Evolutionary conservation across 106 monocot species (phyloP).

Genomic region (Apostasia ramifera): DNA sequence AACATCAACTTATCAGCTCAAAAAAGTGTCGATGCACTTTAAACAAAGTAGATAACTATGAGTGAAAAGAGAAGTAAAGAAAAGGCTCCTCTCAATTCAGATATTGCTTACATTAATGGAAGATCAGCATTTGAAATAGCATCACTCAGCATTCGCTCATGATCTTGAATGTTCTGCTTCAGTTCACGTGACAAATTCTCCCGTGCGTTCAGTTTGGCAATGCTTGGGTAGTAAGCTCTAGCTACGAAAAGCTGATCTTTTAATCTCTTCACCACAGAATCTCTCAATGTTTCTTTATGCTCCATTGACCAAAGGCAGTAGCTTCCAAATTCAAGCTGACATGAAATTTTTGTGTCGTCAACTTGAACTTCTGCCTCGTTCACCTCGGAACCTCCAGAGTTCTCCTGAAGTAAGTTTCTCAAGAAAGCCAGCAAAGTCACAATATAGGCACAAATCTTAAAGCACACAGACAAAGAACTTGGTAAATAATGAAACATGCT

Average conservation of each 20-base stretch:
- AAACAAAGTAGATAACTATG: too few species aligned
- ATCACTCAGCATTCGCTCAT: conserved; percentile 67
- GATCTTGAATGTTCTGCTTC: conserved; percentile 69
- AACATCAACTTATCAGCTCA: too few species aligned
- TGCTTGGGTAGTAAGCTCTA: conserved; percentile 75
- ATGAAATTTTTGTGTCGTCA: not conserved
- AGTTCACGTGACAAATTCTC: conserved; percentile 40
- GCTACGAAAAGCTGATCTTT: conserved; percentile 70
- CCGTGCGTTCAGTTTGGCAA: conserved; percentile 49
- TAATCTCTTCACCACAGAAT: conserved; percentile 8
- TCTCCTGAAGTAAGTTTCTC: too few species aligned
- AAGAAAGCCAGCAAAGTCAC: too few species aligned
- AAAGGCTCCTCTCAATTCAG: not conserved
- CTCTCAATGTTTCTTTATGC: conserved; percentile 5
- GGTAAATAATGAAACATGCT: too few species aligned
- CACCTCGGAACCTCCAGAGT: too few species aligned
- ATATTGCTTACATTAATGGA: conserved; percentile 38
- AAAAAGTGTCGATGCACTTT: too few species aligned
- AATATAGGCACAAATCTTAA: too few species aligned
- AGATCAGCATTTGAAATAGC: conserved; percentile 51
- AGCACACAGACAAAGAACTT: too few species aligned
- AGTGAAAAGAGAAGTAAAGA: too few species aligned
- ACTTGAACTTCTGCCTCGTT: not conserved
- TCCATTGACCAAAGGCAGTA: conserved; percentile 10
- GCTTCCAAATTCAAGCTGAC: conserved; percentile 10